phyloP scores from a whole-genome alignment of 1,139 yeast species.

The Sugiyamaella castrensis region DNA sequence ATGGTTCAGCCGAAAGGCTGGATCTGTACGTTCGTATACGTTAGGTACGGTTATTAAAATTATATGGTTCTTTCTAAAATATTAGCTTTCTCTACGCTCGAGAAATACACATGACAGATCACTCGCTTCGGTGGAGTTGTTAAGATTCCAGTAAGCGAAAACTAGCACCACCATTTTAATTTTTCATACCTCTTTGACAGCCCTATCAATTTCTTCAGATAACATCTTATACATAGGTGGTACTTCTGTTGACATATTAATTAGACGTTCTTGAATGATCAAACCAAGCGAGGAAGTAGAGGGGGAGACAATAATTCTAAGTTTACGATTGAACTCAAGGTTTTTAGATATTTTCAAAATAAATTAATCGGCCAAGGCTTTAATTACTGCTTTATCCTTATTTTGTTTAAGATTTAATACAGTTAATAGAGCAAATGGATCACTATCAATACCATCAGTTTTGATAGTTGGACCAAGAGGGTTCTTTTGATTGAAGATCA shows the following conservation, averaged over 20 bases:
- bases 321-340: conserved; percentile 59
- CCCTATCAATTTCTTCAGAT: conserved; percentile 64
- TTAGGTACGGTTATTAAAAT: too few species aligned
- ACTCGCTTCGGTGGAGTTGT: too few species aligned
- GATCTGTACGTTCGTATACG: too few species aligned
- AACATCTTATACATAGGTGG: conserved; percentile 91
- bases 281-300: conserved; percentile 59
- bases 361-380: conserved; percentile 53
- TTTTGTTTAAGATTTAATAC: conserved; percentile 58
- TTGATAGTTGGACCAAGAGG: conserved; percentile 80
- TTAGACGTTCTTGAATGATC: conserved; percentile 78
- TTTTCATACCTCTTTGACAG: conserved; percentile 46
- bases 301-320: conserved; percentile 49
- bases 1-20: too few species aligned
- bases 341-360: conserved; percentile 51
- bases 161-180: background rate
- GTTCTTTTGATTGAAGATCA: conserved; percentile 63
- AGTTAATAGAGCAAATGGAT: conserved; percentile 85
- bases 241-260: conserved; percentile 96
- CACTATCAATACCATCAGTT: conserved; percentile 90
- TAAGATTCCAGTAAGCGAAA: background rate
- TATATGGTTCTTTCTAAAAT: conserved; percentile 29
- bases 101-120: background rate
- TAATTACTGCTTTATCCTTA: conserved; percentile 37
- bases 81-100: too few species aligned